Evolutionary conservation across 768 basidiomycete genomes (phyloP).

Genomic region (Tephrocybe sp.): DNA sequence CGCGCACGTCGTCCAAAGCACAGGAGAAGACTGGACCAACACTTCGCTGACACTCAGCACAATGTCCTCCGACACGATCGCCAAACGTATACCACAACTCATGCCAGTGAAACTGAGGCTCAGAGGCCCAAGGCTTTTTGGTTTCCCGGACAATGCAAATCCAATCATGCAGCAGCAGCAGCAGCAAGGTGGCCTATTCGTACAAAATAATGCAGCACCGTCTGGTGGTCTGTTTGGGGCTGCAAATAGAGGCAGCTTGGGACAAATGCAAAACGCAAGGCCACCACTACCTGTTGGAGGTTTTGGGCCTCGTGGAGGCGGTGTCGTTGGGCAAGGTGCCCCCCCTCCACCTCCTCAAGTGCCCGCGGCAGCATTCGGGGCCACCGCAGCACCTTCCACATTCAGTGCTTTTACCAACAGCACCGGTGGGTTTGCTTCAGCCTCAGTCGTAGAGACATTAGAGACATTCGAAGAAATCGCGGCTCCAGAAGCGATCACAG

Average conservation of each 20-base stretch:
- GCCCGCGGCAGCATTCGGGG: no score
- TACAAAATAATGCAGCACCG: not conserved
- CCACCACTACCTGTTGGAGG: not conserved
- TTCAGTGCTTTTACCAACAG: not conserved
- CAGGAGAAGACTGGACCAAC: constrained; percentile 62
- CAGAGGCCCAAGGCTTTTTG: not conserved
- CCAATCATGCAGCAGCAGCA: no score
- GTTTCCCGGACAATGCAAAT: no score
- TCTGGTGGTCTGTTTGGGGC: not conserved
- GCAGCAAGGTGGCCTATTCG: not conserved
- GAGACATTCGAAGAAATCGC: constrained; percentile 33
- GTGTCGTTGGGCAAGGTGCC: no score
- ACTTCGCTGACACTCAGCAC: constrained; percentile 54
- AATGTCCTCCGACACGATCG: constrained; percentile 33
- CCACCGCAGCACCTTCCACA: not conserved
- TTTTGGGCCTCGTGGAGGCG: no score
- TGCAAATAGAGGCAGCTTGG: not conserved
- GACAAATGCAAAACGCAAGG: constrained; percentile 20
- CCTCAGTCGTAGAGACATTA: not conserved
- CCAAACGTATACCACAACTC: constrained; percentile 34
- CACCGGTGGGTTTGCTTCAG: not conserved
- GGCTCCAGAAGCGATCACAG: constrained; percentile 22
- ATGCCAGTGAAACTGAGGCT: constrained; percentile 29
- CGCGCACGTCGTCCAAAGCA: constrained; percentile 50
- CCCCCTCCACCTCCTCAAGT: no score